Percentiles rank a stretch among this genome's conserved stretches.
Conservation (phyloP, 352 stramenopile genomes). For the Lagenidium giganteum region DNA sequence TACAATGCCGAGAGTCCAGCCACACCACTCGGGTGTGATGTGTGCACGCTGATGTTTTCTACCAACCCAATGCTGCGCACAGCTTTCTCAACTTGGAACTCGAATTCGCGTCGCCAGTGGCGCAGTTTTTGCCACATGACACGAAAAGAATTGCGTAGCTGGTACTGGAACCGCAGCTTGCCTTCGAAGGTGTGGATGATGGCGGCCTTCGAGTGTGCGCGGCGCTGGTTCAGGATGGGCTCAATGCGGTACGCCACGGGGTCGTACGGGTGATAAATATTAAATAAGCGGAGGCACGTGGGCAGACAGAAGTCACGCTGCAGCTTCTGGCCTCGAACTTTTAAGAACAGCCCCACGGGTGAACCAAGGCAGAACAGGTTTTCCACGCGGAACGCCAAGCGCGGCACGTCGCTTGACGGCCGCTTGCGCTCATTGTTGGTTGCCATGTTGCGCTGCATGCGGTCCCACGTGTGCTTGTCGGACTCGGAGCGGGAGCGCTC, state of each 20-base stretch:
- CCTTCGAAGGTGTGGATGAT: conserved; percentile 74
- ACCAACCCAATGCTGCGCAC: conserved; percentile 73
- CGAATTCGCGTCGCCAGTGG: conserved; percentile 74
- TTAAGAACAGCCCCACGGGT: conserved; percentile 85
- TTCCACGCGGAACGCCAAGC: conserved; percentile 61
- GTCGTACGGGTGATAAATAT: conserved; percentile 93
- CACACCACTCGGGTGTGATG: too few species aligned
- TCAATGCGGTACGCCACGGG: conserved; percentile 92
- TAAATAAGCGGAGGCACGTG: conserved; percentile 82
- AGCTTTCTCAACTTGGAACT: conserved; percentile 60
- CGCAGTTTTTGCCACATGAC: conserved; percentile 59
- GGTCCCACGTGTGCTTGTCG: too few species aligned
- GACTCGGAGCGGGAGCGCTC: conserved; percentile 20
- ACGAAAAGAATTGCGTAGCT: conserved; percentile 63
- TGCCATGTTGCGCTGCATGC: too few species aligned
- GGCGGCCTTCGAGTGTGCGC: conserved; percentile 57
- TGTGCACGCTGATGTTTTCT: conserved; percentile 23
- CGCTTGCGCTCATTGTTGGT: too few species aligned
- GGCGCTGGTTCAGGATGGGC: conserved; percentile 73
- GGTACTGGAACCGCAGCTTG: conserved; percentile 67
- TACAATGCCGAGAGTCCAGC: too few species aligned
- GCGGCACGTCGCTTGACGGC: too few species aligned
- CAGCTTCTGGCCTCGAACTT: conserved; percentile 77
- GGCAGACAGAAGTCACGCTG: conserved; percentile 56
- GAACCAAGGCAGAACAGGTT: conserved; percentile 85